phyloP scores from a whole-genome alignment of 2,329 filamentous ascomycete genomes.

The Fusarium neocosmosporiellum region DNA sequence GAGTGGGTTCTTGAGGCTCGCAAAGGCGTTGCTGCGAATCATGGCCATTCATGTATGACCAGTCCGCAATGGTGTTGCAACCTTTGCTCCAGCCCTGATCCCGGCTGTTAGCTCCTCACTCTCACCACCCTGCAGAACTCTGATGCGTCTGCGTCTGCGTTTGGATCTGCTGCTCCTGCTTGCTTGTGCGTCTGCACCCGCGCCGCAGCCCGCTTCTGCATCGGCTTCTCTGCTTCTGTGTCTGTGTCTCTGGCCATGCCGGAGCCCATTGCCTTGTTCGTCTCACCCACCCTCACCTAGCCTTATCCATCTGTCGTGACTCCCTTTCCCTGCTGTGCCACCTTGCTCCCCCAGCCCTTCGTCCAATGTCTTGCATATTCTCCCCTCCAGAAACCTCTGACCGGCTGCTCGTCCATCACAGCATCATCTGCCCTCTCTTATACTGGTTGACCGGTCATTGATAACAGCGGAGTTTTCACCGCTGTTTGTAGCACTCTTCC shows the following conservation, averaged over 20 bases:
- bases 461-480: conserved; percentile 35
- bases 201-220: conserved; percentile 20
- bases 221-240: conserved; percentile 17
- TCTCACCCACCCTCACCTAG: conserved; percentile 3
- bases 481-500: conserved; percentile 36
- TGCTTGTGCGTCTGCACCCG: conserved; percentile 22
- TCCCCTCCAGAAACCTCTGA: conserved; percentile 39
- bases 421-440: conserved; percentile 18
- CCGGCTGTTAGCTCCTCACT: conserved; percentile 28
- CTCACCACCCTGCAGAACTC: conserved; percentile 22
- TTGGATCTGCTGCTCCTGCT: conserved; percentile 2
- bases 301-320: conserved; percentile 16
- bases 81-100: conserved; percentile 33
- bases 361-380: conserved; percentile 40
- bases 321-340: conserved; percentile 25
- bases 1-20: conserved; percentile 5
- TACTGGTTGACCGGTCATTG: conserved; percentile 22
- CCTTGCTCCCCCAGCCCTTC: conserved; percentile 26
- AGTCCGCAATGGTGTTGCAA: conserved; percentile 30
- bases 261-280: conserved; percentile 12
- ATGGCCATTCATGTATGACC: conserved; percentile 17
- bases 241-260: conserved; percentile 7
- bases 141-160: conserved; percentile 14
- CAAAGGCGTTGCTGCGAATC: conserved; percentile 21
- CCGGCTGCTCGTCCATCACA: conserved; percentile 29